Conservation (phyloP, 257 asterid genomes). For the Fraxinus pennsylvanica region DNA sequence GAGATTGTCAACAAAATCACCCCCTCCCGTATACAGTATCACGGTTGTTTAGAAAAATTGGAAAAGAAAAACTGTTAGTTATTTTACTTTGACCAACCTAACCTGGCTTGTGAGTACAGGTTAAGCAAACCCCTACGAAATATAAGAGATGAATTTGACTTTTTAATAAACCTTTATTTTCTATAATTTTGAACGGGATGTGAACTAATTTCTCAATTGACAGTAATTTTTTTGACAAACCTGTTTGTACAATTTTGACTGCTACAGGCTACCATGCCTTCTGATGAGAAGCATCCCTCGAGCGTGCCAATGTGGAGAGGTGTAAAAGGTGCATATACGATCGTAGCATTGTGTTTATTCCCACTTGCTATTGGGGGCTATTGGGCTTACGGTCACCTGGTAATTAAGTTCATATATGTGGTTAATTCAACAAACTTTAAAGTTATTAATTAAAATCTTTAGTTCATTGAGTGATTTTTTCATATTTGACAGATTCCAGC, state of each 20-base stretch:
- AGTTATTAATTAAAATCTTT: not conserved
- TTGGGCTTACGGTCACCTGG: conserved; percentile 84
- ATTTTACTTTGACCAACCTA: conserved; percentile 10
- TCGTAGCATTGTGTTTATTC: conserved; percentile 74
- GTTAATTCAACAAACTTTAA: not conserved
- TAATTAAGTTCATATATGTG: conserved; percentile 18
- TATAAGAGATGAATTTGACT: not conserved
- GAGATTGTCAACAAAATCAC: too few species aligned
- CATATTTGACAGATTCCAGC: conserved; percentile 56
- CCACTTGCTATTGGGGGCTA: conserved; percentile 82
- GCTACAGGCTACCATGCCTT: conserved; percentile 89
- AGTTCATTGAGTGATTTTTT: not conserved
- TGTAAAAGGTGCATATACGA: conserved; percentile 58
- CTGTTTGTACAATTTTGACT: not conserved
- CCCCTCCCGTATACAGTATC: too few species aligned
- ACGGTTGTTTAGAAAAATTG: not conserved
- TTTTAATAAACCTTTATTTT: not conserved
- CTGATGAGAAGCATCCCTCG: conserved; percentile 88
- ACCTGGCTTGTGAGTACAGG: not conserved
- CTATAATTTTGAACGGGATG: not conserved
- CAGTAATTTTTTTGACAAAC: conserved; percentile 26
- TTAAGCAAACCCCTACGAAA: conserved; percentile 12
- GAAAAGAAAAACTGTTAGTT: not conserved
- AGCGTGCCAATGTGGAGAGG: conserved; percentile 94
- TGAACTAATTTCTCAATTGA: not conserved